Base-by-base conservation (phyloP, 495 filamentous ascomycete genomes). In the Lasiosphaeria ovina region DNA sequence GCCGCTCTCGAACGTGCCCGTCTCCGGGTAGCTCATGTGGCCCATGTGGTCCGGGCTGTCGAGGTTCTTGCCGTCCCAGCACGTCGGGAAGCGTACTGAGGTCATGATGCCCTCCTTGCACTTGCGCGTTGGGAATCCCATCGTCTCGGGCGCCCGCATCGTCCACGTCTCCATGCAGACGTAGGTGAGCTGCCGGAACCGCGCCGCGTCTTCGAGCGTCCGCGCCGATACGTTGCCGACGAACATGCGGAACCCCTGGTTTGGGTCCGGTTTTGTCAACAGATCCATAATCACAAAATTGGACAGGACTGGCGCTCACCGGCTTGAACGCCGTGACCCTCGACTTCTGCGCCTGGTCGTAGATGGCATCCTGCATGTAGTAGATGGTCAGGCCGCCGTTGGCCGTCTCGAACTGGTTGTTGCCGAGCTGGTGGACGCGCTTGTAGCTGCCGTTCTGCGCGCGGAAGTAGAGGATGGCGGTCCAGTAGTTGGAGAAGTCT, bases 41-140 rank as follows among this genome's bases (percentile, higher is more conserved):
- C 77, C 75, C 54, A 76, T 74, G 68, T 84, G 82, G 68, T 85
- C 79, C 17, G 77, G 74, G 55, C 75, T 80, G 68, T 83, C 81
- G 11, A 84, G 72, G 64, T 82, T 83, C 67, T 79, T 76, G 53
- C 81, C 82, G 67, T 85, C 81, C 82, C 82, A 84, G 69, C 79
- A 78, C 5, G 68, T 69, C 8, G 68, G 66, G 57, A 74, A 73
- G 17, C 72, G 70, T 34, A 78, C 62, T 56, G 71, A 76, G 0
- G 73, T 67, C 63, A 76, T 74, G 53, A 80, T 77, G 55, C 78
- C 78, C 35, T 61, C 79, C 8, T 66, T 60, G 66, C 79, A 82
- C 0, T 76, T 75, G 45, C 40, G 64, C 9, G 64, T 65, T 17
- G 79, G 79, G 70, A 82, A 79, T 60, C 77, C 72, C 6, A 62